Evolutionary conservation across 164 flowering plant species (phyloP), one percentile per base, ranked within the genome.

Genomic region (grape (Vitis vinifera)): DNA sequence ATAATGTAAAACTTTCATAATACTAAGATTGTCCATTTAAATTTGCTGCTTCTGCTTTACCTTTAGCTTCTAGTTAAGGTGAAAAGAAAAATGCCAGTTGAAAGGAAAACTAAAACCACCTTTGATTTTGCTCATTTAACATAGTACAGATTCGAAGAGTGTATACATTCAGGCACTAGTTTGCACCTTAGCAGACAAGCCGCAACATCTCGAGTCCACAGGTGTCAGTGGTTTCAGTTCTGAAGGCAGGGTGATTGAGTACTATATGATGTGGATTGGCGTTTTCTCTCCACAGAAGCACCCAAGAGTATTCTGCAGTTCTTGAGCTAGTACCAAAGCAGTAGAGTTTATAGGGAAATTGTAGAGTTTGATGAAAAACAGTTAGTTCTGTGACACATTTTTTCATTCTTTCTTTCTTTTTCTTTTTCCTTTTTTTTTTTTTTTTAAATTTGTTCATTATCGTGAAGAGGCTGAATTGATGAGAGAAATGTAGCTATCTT

Each of bases 391-490:
- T 8, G 15, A 58, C 19, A 31, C 10, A 61, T 71, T 65, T 37
- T 51, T 66, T 66, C 70, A 59, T 66, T 72, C 53, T 55, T 66
- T 67, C 14, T 62, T 9, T 23, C 50, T 5, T 19, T 60, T 23
- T 5, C 44, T 16, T 3, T 27, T 8, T 17, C 17, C 44, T 4
- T 31, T 31, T 2, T 31, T 2, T 31, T 6, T 31, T 31, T 19
- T 1, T 19, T 31, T 6, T 4, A 3, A 37, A 8, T 61, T 61
- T 11, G 7, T 61, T 44, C n/a, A 5, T 44, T 31, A 14, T 29
- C n/a, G 17, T 8, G 23, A 58, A 59, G 51, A 51, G 44, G 23
- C 56, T 27, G 48, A 55, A 37, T 37, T 37, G 44, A 37, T 37
- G 44, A 37, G 37, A 49, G 17, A 49, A 9, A 44, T 63, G 68